Conservation (phyloP, 140 eudicot genomes). For the Flaveria floridana region DNA sequence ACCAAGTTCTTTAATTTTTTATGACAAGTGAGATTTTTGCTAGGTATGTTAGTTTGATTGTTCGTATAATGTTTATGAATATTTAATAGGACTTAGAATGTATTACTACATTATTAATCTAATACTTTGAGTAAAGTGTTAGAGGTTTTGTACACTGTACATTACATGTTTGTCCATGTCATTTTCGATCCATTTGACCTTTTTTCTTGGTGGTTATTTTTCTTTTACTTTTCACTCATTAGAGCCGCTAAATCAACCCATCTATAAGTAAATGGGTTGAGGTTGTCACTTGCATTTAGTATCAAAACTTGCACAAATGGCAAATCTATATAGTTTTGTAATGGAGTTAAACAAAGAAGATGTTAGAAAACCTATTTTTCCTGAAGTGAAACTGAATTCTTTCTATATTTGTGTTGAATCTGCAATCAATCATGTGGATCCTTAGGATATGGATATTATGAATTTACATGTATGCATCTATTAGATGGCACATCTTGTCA, state of each 20-base stretch:
- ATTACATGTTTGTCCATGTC: not conserved
- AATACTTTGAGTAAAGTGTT: constrained; percentile 2
- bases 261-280: constrained; percentile 12
- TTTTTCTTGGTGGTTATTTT: constrained; percentile 1
- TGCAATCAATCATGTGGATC: not conserved
- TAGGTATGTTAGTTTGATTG: too few species aligned
- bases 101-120: constrained; percentile 4
- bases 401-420: not conserved
- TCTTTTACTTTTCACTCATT: not conserved
- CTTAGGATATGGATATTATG: not conserved
- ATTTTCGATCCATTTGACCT: not conserved
- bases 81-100: not conserved
- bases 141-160: constrained; percentile 3
- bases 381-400: constrained; percentile 10
- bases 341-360: constrained; percentile 18
- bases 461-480: constrained; percentile 10
- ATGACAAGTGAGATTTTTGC: too few species aligned
- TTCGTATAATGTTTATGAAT: not conserved
- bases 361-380: not conserved
- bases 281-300: constrained; percentile 18
- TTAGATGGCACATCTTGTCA: constrained; percentile 11
- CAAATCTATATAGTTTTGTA: constrained; percentile 8
- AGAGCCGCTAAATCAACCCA: not conserved
- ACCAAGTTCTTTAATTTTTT: not conserved
- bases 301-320: constrained; percentile 23